A percentile compares a stretch with the other conserved stretches of the same genome.
These are phyloP conservation scores for Elaeagnus macrophylla DNA, from an alignment of 306 rosid genomes.

Conservation along the genomic window DNA sequence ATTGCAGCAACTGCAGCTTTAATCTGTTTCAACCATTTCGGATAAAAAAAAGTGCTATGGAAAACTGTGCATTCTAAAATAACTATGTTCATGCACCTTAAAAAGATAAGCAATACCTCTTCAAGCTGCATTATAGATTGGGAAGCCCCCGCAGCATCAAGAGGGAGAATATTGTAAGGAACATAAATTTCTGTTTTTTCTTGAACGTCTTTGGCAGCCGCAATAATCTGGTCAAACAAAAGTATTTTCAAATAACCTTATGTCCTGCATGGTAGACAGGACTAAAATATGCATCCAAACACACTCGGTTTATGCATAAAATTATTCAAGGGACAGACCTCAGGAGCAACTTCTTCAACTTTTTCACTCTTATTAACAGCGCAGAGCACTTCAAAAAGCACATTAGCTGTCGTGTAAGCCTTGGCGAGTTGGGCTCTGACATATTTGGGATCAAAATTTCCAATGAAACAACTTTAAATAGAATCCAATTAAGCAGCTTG, in stretches of 20 bases:
- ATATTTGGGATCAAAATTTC: slow-evolving; percentile 5
- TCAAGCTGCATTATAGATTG: slow-evolving; percentile 95
- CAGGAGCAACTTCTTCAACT: slow-evolving; percentile 98
- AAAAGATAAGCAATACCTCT: slow-evolving; percentile 45
- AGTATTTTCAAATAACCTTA: background rate
- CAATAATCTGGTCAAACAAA: slow-evolving; percentile 60
- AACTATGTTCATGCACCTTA: slow-evolving; percentile 2
- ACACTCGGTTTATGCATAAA: slow-evolving; percentile 11
- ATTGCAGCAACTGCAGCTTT: slow-evolving; percentile 85
- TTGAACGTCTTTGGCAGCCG: slow-evolving; percentile 97
- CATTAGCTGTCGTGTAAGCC: slow-evolving; percentile 90
- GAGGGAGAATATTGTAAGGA: slow-evolving; percentile 88
- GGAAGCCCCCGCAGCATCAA: slow-evolving; percentile 94
- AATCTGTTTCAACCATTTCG: slow-evolving; percentile 39
- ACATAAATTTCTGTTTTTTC: slow-evolving; percentile 87
- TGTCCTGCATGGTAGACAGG: slow-evolving; percentile 2
- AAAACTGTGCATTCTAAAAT: slow-evolving; percentile 14
- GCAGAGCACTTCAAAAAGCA: slow-evolving; percentile 94
- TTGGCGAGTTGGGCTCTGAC: slow-evolving; percentile 89
- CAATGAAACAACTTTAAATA: background rate
- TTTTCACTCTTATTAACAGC: slow-evolving; percentile 94
- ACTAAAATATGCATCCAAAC: slow-evolving; percentile 8
- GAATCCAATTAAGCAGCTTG: background rate
- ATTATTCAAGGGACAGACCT: slow-evolving; percentile 42
- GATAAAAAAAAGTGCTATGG: slow-evolving; percentile 13